Conservation (phyloP, 495 filamentous ascomycete genomes). For the Terfezia boudieri region DNA sequence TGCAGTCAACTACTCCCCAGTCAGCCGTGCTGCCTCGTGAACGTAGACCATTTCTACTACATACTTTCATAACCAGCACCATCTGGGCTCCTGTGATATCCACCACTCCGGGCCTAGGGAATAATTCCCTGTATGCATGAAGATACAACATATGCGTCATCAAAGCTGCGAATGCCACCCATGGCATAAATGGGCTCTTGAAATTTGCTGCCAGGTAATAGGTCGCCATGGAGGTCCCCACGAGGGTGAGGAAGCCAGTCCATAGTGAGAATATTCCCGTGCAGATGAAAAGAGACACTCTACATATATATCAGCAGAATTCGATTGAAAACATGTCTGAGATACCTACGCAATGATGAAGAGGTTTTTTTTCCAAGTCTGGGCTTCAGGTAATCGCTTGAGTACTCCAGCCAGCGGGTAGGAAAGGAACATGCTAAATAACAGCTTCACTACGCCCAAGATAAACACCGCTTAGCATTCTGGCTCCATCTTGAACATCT, state of each 20-base stretch:
- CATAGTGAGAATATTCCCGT: slow-evolving; percentile 91
- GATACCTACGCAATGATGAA: slow-evolving; percentile 51
- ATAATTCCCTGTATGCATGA: slow-evolving; percentile 61
- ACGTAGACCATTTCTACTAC: neutral
- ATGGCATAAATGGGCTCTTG: slow-evolving; percentile 90
- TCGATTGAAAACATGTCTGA: neutral
- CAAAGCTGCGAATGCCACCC: slow-evolving; percentile 79
- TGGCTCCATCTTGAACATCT: slow-evolving; percentile 1
- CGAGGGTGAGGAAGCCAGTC: slow-evolving; percentile 57
- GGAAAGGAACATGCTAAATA: slow-evolving; percentile 74
- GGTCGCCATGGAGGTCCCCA: slow-evolving; percentile 53
- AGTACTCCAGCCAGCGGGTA: slow-evolving; percentile 78
- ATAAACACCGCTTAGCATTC: slow-evolving; percentile 3
- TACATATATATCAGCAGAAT: slow-evolving; percentile 11
- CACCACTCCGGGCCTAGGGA: slow-evolving; percentile 36
- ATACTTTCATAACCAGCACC: slow-evolving; percentile 85
- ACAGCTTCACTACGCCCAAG: slow-evolving; percentile 54
- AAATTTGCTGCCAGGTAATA: slow-evolving; percentile 72
- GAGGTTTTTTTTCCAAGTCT: slow-evolving; percentile 69
- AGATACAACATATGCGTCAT: slow-evolving; percentile 91
- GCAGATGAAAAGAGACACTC: slow-evolving; percentile 68
- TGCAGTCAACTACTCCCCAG: slow-evolving; percentile 36
- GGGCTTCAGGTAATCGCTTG: slow-evolving; percentile 71
- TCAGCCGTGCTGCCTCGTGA: slow-evolving; percentile 1
- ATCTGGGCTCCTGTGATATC: slow-evolving; percentile 96